A percentile compares a stretch with the other conserved stretches of the same genome.
Evolutionary conservation across 2,329 filamentous ascomycete species (phyloP).

Genomic region (Rugonectria rugulosa): DNA sequence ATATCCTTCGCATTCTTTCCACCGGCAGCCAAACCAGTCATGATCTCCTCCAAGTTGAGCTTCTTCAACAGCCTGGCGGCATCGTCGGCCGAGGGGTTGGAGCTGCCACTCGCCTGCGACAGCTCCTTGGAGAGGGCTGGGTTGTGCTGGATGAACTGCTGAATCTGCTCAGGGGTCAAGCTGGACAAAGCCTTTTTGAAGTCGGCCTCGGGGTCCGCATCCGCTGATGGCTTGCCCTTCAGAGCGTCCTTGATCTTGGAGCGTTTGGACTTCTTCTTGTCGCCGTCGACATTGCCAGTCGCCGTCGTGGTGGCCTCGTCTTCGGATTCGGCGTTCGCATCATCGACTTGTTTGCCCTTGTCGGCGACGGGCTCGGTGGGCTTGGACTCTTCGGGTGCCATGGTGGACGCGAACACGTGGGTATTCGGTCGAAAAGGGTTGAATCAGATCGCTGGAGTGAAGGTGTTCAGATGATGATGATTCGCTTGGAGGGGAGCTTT

Average conservation of each 20-base stretch:
- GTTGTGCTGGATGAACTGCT: slow-evolving; percentile 75
- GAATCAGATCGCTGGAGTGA: neutral
- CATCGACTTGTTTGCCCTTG: slow-evolving; percentile 56
- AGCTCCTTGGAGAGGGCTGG: slow-evolving; percentile 73
- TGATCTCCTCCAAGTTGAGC: slow-evolving; percentile 73
- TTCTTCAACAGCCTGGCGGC: slow-evolving; percentile 64
- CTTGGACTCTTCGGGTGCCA: slow-evolving; percentile 69
- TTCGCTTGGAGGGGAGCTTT: slow-evolving; percentile 23
- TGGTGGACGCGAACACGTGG: slow-evolving; percentile 33
- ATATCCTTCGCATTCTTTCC: slow-evolving; percentile 96
- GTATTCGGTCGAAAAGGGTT: slow-evolving; percentile 7
- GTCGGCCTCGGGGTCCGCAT: slow-evolving; percentile 45
- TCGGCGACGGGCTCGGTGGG: slow-evolving; percentile 61
- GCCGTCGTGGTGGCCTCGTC: slow-evolving; percentile 48
- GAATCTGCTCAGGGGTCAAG: slow-evolving; percentile 64
- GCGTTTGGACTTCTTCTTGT: slow-evolving; percentile 69
- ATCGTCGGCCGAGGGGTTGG: slow-evolving; percentile 49
- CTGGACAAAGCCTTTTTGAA: slow-evolving; percentile 60
- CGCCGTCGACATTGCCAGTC: slow-evolving; percentile 42
- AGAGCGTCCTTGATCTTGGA: slow-evolving; percentile 64
- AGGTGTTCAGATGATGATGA: neutral
- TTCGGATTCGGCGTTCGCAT: slow-evolving; percentile 55
- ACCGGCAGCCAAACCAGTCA: slow-evolving; percentile 77
- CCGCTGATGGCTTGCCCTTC: slow-evolving; percentile 43
- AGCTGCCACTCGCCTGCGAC: slow-evolving; percentile 45